These are phyloP conservation scores for Fusarium abutilonis DNA, from an alignment of 2,329 filamentous ascomycete species.

Conservation along the genomic window DNA sequence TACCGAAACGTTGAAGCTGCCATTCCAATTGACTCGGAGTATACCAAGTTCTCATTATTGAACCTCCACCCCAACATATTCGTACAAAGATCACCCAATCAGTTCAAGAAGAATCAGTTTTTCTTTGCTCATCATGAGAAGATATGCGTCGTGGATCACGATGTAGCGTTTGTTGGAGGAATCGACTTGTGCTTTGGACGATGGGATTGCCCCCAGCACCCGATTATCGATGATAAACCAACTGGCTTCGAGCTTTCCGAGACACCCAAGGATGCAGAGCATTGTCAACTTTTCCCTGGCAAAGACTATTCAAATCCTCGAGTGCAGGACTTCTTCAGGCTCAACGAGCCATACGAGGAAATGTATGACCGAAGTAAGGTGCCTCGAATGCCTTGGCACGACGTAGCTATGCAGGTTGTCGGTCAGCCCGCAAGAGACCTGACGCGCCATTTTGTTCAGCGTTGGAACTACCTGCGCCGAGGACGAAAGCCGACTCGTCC, in stretches of 20 bases:
- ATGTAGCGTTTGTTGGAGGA: conserved; percentile 92
- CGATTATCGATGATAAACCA: conserved; percentile 89
- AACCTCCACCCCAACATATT: conserved; percentile 97
- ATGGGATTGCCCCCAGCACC: conserved; percentile 96
- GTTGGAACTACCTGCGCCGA: conserved; percentile 96
- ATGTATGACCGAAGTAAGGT: conserved; percentile 95
- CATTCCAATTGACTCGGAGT: conserved; percentile 96
- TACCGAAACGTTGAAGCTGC: conserved; percentile 98
- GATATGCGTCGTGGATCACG: conserved; percentile 95
- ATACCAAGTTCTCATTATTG: conserved; percentile 94
- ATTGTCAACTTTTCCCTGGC: conserved; percentile 95
- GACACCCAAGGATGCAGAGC: conserved; percentile 83
- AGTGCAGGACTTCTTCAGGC: conserved; percentile 91
- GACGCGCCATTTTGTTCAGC: conserved; percentile 94
- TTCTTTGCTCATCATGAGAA: conserved; percentile 99
- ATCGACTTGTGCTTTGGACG: conserved; percentile 97
- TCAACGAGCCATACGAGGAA: conserved; percentile 95
- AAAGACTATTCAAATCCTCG: conserved; percentile 98
- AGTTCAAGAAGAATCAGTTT: conserved; percentile 98
- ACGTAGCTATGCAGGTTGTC: conserved; percentile 97
- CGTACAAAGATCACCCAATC: conserved; percentile 94
- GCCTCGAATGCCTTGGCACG: conserved; percentile 98
- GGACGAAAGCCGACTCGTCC: conserved; percentile 93
- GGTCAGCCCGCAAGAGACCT: conserved; percentile 94
- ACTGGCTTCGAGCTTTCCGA: conserved; percentile 89